Evolutionary conservation across 345 rosid species (phyloP).

Genomic region (Euphorbia lathyris): DNA sequence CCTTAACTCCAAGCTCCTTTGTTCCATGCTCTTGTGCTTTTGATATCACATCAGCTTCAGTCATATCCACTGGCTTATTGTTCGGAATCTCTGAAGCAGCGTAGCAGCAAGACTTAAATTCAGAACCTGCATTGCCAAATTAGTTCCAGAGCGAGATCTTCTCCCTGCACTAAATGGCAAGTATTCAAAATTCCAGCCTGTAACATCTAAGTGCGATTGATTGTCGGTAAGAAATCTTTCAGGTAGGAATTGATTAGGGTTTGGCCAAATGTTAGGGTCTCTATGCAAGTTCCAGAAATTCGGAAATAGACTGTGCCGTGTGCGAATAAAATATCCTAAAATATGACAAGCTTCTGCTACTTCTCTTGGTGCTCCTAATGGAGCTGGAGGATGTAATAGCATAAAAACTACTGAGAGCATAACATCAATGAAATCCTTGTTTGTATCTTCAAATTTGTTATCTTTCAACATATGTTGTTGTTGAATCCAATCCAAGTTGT

Average conservation of each 20-base stretch:
- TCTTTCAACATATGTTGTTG: too few species aligned
- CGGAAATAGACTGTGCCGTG: slow-evolving; percentile 12
- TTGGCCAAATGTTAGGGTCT: slow-evolving; percentile 21
- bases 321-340: slow-evolving; percentile 11
- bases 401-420: too few species aligned
- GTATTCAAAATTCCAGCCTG: slow-evolving; percentile 24
- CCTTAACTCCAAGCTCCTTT: too few species aligned
- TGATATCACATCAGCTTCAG: too few species aligned
- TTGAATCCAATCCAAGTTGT: too few species aligned
- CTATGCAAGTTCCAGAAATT: slow-evolving; percentile 26
- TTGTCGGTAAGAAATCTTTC: slow-evolving; percentile 26
- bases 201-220: background rate
- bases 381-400: slow-evolving; percentile 20
- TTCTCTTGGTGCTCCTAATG: slow-evolving; percentile 8
- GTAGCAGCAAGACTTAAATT: too few species aligned
- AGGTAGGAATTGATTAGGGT: slow-evolving; percentile 21
- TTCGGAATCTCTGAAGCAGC: too few species aligned
- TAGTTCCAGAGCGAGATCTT: slow-evolving; percentile 2
- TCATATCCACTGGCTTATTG: too few species aligned
- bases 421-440: too few species aligned
- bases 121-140: too few species aligned
- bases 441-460: too few species aligned
- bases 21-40: too few species aligned
- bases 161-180: slow-evolving; percentile 34
- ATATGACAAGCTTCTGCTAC: slow-evolving; percentile 7